Evolutionary conservation across 1,284 basidiomycete genomes (phyloP).

Genomic region (Amylostereum chailletii): DNA sequence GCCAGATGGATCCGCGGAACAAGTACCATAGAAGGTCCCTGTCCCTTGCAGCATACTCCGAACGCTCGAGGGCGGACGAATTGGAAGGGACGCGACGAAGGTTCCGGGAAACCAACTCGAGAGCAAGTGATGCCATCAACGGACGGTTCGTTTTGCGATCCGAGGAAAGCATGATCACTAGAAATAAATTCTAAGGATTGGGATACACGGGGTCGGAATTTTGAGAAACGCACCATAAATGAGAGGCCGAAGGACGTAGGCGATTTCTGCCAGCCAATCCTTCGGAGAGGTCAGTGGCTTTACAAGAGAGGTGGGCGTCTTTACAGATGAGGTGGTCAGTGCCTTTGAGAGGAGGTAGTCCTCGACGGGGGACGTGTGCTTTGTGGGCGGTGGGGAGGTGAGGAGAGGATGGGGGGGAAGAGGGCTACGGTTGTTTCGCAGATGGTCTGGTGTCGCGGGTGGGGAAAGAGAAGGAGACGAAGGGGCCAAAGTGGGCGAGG

Average conservation of each 20-base stretch:
- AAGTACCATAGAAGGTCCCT: slow-evolving; percentile 81
- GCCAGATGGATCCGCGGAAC: slow-evolving; percentile 85
- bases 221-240: slow-evolving; percentile 50
- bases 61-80: slow-evolving; percentile 58
- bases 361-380: slow-evolving; percentile 50
- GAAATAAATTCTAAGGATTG: slow-evolving; percentile 11
- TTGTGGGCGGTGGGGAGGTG: slow-evolving; percentile 39
- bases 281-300: slow-evolving; percentile 48
- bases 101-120: slow-evolving; percentile 61
- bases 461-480: slow-evolving; percentile 42
- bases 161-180: slow-evolving; percentile 22
- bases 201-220: background rate
- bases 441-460: slow-evolving; percentile 59
- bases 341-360: slow-evolving; percentile 76
- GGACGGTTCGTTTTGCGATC: slow-evolving; percentile 35
- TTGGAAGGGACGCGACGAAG: slow-evolving; percentile 55
- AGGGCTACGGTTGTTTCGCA: slow-evolving; percentile 69
- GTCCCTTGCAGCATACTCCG: slow-evolving; percentile 78
- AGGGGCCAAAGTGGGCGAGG: slow-evolving; percentile 49
- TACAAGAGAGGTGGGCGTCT: slow-evolving; percentile 55
- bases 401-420: slow-evolving; percentile 52
- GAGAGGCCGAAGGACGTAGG: slow-evolving; percentile 63
- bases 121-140: slow-evolving; percentile 44
- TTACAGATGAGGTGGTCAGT: slow-evolving; percentile 60
- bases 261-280: slow-evolving; percentile 63